Evolutionary conservation across 192 early-diverging fungal genomes (phyloP), one percentile per base, ranked within the genome.

Genomic region (Gonapodya sp.): DNA sequence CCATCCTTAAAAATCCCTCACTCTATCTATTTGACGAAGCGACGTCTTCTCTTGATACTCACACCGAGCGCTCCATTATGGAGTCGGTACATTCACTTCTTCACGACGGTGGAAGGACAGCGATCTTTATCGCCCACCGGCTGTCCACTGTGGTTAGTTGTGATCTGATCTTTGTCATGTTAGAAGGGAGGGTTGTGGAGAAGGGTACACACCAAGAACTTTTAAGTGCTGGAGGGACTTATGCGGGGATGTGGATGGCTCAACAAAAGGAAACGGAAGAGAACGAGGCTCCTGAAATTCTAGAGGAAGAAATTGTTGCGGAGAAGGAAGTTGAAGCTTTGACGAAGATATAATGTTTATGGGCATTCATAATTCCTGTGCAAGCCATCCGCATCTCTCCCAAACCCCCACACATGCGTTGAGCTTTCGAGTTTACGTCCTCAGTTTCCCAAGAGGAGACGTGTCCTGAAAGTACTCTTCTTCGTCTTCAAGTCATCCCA

Each of bases 91-190:
- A 80, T 35, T 82, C 83, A 31, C 89, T 86, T 74, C 79, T 92
- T 34, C 35, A 74, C 46, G 35, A 80, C 18, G 81, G 80, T 79
- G 35, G 18, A 35, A 89, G 93, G 79, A 98, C 97, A 1, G 94
- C 94, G 73, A 89, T 99, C 2, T 96, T 96, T 85, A 93, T 99
- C 85, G 97, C 98, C 0, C 98, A 99, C 83, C 87, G 96, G 0
- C 83, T 99, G 83, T 87, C 92, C 35, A 97, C 98, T 1, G 93
- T 98, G 85, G 89, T 91, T 80, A 93, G 95, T 82, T 95, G 93
- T 46, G 97, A 99, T 83, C 81, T 91, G 77, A 98, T 99, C 36
- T 92, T 95, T 87, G 98, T 98, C 16, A 87, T 99, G 81, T 88
- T 92, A 36, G 90, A 95, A 35, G 97, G 97, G 1, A 84, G 91